These are phyloP conservation scores for Dictyostelium purpureum DNA, from an alignment of 78 protist genomes.

Conservation along the genomic window DNA sequence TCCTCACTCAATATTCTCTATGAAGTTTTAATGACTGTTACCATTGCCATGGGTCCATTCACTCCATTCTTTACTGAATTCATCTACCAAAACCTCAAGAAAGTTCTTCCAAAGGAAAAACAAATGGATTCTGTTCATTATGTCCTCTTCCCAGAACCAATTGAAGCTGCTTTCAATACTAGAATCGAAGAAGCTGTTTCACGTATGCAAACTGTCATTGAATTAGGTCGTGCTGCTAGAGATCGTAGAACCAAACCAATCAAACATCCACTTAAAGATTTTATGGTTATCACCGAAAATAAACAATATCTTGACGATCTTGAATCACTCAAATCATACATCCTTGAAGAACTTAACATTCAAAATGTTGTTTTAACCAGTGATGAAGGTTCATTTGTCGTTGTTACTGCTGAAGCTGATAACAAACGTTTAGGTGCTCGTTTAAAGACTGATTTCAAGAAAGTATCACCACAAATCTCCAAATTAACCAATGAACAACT, in stretches of 20 bases:
- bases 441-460: slow-evolving; percentile 32
- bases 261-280: slow-evolving; percentile 80
- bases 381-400: slow-evolving; percentile 72
- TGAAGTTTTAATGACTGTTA: slow-evolving; percentile 89
- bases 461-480: slow-evolving; percentile 24
- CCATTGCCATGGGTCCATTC: slow-evolving; percentile 97
- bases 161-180: slow-evolving; percentile 66
- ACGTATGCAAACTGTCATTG: slow-evolving; percentile 93
- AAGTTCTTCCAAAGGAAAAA: slow-evolving; percentile 75
- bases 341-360: slow-evolving; percentile 83
- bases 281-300: slow-evolving; percentile 64
- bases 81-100: slow-evolving; percentile 93
- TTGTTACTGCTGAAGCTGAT: slow-evolving; percentile 72
- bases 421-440: slow-evolving; percentile 76
- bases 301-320: slow-evolving; percentile 67
- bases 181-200: slow-evolving; percentile 81
- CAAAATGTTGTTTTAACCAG: slow-evolving; percentile 25
- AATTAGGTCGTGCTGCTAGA: slow-evolving; percentile 88
- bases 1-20: slow-evolving; percentile 86
- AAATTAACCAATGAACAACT: slow-evolving; percentile 61
- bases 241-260: slow-evolving; percentile 88
- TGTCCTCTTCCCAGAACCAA: slow-evolving; percentile 82
- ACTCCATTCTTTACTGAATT: slow-evolving; percentile 99
- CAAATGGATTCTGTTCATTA: slow-evolving; percentile 91
- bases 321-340: slow-evolving; percentile 66